Percentiles rank a stretch among this genome's conserved stretches.
Evolutionary conservation across 306 rosid genomes (phyloP).

Genomic region (Vigna unguiculata): DNA sequence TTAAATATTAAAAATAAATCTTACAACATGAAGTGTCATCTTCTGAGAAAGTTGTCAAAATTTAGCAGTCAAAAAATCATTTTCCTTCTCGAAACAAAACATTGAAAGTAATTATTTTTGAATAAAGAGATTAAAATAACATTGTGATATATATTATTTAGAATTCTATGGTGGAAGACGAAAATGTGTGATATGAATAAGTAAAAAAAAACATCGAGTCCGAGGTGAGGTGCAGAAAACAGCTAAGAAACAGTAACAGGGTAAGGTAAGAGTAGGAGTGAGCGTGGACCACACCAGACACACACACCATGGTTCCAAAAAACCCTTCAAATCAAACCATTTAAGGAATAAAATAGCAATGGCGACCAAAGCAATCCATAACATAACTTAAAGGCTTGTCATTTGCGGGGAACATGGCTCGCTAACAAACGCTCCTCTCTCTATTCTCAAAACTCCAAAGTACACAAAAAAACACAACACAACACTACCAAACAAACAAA

Average conservation of each 20-base stretch:
- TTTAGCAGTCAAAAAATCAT: no score
- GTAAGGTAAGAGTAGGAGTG: no score
- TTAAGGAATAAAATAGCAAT: slow-evolving; percentile 44
- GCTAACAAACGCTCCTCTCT: slow-evolving; percentile 53
- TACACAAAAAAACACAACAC: slow-evolving; percentile 1
- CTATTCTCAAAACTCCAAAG: not conserved
- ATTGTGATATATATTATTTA: no score
- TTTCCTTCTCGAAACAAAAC: no score
- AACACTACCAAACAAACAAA: slow-evolving; percentile 21
- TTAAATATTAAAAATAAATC: no score
- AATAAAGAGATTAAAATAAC: no score
- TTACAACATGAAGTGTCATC: no score
- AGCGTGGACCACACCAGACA: not conserved
- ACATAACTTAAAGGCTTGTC: not conserved
- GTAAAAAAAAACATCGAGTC: not conserved
- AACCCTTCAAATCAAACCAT: slow-evolving; percentile 13
- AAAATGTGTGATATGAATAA: not conserved
- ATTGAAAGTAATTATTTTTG: no score
- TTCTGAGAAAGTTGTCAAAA: no score
- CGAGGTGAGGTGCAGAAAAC: not conserved
- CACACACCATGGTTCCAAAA: not conserved
- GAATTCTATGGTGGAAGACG: no score
- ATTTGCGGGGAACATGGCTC: slow-evolving; percentile 17
- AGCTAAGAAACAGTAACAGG: not conserved
- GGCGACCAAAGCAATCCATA: not conserved